Percentiles rank a stretch among this genome's conserved stretches.
These are phyloP conservation scores for Chaetomium cochliodes DNA, from an alignment of 495 filamentous ascomycete genomes.

Conservation along the genomic window DNA sequence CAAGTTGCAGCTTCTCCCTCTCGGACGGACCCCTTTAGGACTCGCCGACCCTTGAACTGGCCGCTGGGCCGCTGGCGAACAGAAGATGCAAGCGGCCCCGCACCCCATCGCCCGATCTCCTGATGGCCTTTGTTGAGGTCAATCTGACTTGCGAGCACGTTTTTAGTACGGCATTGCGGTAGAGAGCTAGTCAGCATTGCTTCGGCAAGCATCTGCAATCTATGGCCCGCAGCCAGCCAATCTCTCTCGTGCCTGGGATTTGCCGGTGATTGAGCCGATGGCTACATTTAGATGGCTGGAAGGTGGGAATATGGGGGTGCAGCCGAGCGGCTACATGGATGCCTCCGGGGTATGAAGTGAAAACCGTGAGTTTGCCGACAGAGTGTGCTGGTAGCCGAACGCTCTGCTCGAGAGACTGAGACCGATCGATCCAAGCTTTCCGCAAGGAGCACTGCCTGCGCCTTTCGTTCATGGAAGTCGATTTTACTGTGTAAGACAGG, in stretches of 20 bases:
- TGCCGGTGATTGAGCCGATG: slow-evolving; percentile 23
- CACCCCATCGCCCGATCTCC: background rate
- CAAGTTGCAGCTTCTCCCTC: too few species aligned
- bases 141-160: slow-evolving; percentile 4
- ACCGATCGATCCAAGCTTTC: background rate
- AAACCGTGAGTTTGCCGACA: background rate
- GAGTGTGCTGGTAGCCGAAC: background rate
- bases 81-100: background rate
- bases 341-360: background rate
- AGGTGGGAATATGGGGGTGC: background rate
- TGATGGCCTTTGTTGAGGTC: background rate
- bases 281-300: background rate
- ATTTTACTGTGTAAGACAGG: background rate
- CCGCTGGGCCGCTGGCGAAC: too few species aligned
- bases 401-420: background rate
- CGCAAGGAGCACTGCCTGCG: background rate
- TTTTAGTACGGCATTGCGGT: slow-evolving; percentile 4
- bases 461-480: background rate
- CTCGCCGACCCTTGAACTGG: too few species aligned
- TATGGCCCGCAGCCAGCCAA: slow-evolving; percentile 17
- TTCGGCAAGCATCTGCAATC: slow-evolving; percentile 15
- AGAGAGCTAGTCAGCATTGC: background rate
- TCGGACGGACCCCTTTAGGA: too few species aligned
- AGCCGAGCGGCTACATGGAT: too few species aligned
- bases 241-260: slow-evolving; percentile 14